Evolutionary conservation across 2,329 filamentous ascomycete species (phyloP).

Genomic region (Botryotinia globosa): DNA sequence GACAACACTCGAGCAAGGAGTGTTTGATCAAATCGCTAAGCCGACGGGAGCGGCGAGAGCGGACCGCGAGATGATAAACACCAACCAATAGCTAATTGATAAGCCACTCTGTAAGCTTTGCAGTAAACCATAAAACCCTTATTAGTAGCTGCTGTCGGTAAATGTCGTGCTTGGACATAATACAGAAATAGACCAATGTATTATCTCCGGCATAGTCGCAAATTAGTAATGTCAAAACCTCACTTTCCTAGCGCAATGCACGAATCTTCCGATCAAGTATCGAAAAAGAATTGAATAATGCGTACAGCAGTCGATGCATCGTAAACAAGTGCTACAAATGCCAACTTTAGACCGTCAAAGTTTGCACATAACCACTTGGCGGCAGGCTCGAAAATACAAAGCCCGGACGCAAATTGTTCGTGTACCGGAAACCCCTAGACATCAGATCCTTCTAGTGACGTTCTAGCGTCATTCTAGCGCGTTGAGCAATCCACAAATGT

Average conservation of each 20-base stretch:
- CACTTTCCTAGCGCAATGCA: background rate
- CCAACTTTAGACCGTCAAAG: background rate
- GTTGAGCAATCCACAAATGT: no score
- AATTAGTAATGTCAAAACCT: background rate
- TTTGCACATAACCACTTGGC: background rate
- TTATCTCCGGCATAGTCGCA: no score
- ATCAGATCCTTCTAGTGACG: conserved; percentile 12
- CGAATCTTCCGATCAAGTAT: background rate
- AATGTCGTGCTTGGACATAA: background rate
- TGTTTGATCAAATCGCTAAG: background rate
- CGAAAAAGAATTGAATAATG: background rate
- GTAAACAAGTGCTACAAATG: background rate
- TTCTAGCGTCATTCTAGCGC: conserved; percentile 6
- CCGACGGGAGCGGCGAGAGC: background rate
- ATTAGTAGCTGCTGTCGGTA: background rate
- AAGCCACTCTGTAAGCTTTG: background rate
- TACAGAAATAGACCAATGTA: no score
- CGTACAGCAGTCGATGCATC: background rate
- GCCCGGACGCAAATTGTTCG: background rate
- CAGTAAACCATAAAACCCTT: background rate
- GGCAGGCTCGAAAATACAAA: background rate
- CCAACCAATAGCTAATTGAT: background rate
- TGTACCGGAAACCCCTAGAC: conserved; percentile 4
- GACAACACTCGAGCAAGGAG: background rate
- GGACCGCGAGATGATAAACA: background rate